These are phyloP conservation scores for Colletotrichum orbiculare DNA, from an alignment of 2,329 filamentous ascomycete species.

Conservation along the genomic window DNA sequence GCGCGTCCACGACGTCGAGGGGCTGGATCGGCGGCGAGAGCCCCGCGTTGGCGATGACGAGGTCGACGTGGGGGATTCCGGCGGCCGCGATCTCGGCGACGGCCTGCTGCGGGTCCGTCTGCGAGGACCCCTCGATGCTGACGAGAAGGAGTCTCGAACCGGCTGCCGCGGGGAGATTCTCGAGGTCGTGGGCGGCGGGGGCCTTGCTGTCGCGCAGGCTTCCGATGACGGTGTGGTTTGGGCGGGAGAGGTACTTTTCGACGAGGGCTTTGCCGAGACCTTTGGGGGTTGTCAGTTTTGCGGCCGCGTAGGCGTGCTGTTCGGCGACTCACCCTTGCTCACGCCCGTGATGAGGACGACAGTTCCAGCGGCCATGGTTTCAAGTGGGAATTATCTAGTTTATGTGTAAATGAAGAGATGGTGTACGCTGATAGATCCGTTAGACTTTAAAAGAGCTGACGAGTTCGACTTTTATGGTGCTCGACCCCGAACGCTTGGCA, in stretches of 20 bases:
- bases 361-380: constrained; percentile 6
- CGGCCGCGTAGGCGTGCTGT: background rate
- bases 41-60: constrained; percentile 44
- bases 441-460: too few relatives aligned
- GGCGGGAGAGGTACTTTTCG: constrained; percentile 46
- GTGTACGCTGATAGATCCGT: too few relatives aligned
- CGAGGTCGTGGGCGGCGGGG: constrained; percentile 44
- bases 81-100: constrained; percentile 40
- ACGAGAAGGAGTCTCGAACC: constrained; percentile 46
- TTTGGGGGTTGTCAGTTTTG: background rate
- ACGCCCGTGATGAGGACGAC: constrained; percentile 46
- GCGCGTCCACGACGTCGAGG: background rate
- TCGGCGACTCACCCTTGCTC: constrained; percentile 41
- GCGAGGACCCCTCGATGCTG: constrained; percentile 44
- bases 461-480: too few relatives aligned
- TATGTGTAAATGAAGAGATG: too few relatives aligned
- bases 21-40: background rate
- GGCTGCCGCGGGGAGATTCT: constrained; percentile 40
- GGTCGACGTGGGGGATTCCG: constrained; percentile 45
- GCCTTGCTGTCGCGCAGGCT: constrained; percentile 41
- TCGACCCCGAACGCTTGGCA: too few relatives aligned
- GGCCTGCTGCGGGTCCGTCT: constrained; percentile 42
- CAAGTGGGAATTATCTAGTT: background rate
- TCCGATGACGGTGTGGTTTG: constrained; percentile 52
- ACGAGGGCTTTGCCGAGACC: constrained; percentile 27